Base-by-base conservation (phyloP, 345 rosid species). In the Trapa incisa region DNA sequence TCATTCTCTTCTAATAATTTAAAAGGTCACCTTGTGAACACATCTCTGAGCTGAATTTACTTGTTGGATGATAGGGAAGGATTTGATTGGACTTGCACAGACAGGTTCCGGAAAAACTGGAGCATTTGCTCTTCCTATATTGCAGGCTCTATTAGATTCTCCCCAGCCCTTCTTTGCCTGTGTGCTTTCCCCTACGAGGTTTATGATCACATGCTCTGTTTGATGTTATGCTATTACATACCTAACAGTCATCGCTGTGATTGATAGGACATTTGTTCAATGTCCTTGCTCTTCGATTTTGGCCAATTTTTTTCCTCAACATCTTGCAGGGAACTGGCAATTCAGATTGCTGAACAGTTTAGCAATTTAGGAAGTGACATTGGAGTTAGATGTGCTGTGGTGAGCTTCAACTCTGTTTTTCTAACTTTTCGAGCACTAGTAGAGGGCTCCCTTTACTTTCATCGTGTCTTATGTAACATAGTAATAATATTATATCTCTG, bases 31-130 rank as follows among this genome's bases (percentile, higher is more conserved):
- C 39, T 1, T 10, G 8, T 38, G 47, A 35, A 13, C 37, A 17
- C 45, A 13, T 37, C n/a, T 8, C 65, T 41, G 39, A 45, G 48
- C 33, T 41, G 43, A 37, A 5, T 7, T 14, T 32, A 54, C 60
- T 32, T 42, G 15, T 32, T 10, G 39, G 57, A 9, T 33, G 73
- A 45, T 37, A 89, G 98, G 96, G 5, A 94, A 87, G 74, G 97
- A 94, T 77, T 77, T 94, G 81, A 94, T 91, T 14, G 97, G 95
- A 65, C 87, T 94, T 69, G 99, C 97, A 0, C 96, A 91, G 67
- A 94, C 96, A 0, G 99, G 97, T 70, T 91, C 97, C 7, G 97
- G 96, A 47, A 94, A 89, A 75, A 94, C 97, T 0, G 99, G 96
- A 72, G 99, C 99, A 0, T 94, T 95, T 68, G 99, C 96, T 2